Conservation (phyloP, 192 early-diverging fungal genomes). For the Rhizoclosmatium globosum region DNA sequence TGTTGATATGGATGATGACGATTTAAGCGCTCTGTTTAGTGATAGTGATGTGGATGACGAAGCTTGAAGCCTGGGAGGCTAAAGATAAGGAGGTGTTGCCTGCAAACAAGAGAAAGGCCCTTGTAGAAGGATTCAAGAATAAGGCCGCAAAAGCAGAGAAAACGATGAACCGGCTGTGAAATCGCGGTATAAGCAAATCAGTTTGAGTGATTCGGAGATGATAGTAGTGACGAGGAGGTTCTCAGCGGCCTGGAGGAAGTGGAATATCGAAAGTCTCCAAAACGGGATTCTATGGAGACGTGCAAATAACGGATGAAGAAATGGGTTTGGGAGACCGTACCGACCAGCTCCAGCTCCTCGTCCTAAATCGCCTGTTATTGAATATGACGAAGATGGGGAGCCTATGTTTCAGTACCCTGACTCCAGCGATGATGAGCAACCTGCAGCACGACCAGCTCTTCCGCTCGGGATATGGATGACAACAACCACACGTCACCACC, state of each 20-base stretch:
- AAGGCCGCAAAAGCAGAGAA: not conserved
- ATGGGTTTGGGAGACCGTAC: constrained; percentile 1
- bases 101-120: too few species aligned
- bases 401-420: constrained; percentile 26
- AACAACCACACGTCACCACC: not conserved
- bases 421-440: constrained; percentile 25
- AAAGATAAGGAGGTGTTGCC: too few species aligned
- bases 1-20: not conserved
- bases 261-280: not conserved
- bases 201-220: not conserved
- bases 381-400: constrained; percentile 31
- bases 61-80: not conserved
- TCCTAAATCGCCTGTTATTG: not conserved
- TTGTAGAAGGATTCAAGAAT: too few species aligned
- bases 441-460: not conserved
- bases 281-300: constrained; percentile 11
- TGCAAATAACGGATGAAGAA: not conserved
- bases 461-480: not conserved
- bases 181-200: constrained; percentile 5
- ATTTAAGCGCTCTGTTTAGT: not conserved
- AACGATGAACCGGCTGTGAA: not conserved
- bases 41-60: constrained; percentile 19
- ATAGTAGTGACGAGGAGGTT: not conserved
- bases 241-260: not conserved
- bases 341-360: not conserved